Conservation (phyloP, 2,329 filamentous ascomycete species). For the Colletotrichum filicis region DNA sequence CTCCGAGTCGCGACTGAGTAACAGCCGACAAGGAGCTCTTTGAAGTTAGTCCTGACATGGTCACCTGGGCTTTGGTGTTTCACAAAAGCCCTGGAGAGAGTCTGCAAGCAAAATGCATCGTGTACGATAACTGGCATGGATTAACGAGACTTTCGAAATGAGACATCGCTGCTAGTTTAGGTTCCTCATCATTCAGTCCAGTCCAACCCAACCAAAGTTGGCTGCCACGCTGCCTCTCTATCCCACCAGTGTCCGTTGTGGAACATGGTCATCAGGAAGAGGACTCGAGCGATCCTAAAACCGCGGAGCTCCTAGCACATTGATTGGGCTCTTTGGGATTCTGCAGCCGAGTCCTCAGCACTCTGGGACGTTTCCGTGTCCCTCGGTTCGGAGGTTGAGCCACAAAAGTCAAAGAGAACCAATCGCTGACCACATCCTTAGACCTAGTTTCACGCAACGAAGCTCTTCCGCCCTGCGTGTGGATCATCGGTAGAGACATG, state of each 20-base stretch:
- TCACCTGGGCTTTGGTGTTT: neutral
- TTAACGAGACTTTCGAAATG: neutral
- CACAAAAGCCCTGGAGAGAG: neutral
- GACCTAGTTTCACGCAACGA: neutral
- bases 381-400: neutral
- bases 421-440: neutral
- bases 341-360: no score
- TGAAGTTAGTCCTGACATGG: neutral
- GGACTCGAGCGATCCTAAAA: no score
- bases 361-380: neutral
- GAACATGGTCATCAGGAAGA: neutral
- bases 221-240: neutral
- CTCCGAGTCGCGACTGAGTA: neutral
- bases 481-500: neutral
- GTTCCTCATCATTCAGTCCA: neutral
- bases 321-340: no score
- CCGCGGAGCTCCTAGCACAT: neutral
- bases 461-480: neutral
- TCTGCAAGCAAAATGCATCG: neutral
- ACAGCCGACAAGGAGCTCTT: neutral
- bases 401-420: neutral
- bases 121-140: neutral
- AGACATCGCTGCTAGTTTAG: neutral
- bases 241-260: no score
- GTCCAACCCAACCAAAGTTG: no score